phyloP scores from a whole-genome alignment of 116 monocot genomes.

The Trichopus zeylanicus region DNA sequence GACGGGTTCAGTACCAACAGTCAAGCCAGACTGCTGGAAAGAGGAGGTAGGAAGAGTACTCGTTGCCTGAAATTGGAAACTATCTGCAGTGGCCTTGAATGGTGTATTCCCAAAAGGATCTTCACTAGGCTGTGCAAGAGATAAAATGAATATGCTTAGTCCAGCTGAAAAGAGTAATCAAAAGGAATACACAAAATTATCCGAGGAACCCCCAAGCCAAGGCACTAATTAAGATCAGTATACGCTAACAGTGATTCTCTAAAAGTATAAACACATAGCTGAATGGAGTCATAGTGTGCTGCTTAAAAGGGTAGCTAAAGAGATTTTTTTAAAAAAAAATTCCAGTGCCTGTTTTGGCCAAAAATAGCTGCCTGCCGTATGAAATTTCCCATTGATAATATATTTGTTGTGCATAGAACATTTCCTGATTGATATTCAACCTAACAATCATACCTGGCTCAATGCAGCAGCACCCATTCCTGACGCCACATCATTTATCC shows the following conservation, averaged over 20 bases:
- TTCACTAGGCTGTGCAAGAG: constrained; percentile 41
- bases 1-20: constrained; percentile 8
- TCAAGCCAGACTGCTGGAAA: constrained; percentile 17
- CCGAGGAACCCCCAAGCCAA: too few species aligned
- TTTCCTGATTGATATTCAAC: too few species aligned
- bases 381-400: too few species aligned
- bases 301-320: too few species aligned
- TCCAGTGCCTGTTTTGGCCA: too few species aligned
- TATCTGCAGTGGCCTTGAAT: constrained; percentile 63
- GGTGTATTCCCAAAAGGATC: constrained; percentile 84
- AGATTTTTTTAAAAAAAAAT: too few species aligned
- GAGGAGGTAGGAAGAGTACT: constrained; percentile 18
- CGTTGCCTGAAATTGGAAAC: constrained; percentile 20
- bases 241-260: too few species aligned
- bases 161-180: background rate
- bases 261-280: too few species aligned
- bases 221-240: too few species aligned
- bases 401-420: too few species aligned
- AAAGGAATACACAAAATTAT: background rate
- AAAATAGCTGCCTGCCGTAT: too few species aligned
- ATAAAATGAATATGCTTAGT: background rate
- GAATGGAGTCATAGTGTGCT: too few species aligned
- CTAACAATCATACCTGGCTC: constrained; percentile 35
- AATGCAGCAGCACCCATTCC: constrained; percentile 34
- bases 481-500: constrained; percentile 32